Percentiles rank a stretch among this genome's conserved stretches.
phyloP scores from a whole-genome alignment of 2,329 filamentous ascomycete species.

The Escovopsis sp. region DNA sequence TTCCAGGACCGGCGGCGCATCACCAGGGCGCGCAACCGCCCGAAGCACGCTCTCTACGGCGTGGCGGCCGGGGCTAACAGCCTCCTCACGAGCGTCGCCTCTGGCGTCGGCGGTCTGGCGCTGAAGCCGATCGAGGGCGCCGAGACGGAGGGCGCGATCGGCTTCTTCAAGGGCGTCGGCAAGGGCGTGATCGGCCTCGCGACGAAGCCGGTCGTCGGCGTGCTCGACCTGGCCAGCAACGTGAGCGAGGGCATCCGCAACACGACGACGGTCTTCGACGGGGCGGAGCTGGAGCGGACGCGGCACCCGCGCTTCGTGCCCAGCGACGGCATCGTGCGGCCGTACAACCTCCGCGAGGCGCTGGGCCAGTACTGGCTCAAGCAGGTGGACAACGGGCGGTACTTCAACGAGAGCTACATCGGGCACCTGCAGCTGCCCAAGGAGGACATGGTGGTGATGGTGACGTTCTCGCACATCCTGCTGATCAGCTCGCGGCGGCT shows the following conservation, averaged over 20 bases:
- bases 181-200: slow-evolving; percentile 90
- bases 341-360: slow-evolving; percentile 87
- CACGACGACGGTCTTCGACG: slow-evolving; percentile 95
- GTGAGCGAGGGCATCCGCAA: slow-evolving; percentile 96
- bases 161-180: slow-evolving; percentile 94
- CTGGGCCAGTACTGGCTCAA: slow-evolving; percentile 98
- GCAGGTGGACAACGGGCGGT: slow-evolving; percentile 91
- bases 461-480: slow-evolving; percentile 79
- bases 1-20: slow-evolving; percentile 95
- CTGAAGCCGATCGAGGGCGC: slow-evolving; percentile 90
- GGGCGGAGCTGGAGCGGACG: slow-evolving; percentile 83
- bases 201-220: slow-evolving; percentile 91
- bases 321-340: slow-evolving; percentile 81
- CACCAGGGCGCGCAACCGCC: slow-evolving; percentile 79
- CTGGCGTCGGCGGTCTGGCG: slow-evolving; percentile 83
- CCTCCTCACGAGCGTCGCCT: slow-evolving; percentile 81
- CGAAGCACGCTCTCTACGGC: slow-evolving; percentile 93
- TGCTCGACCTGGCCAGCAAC: slow-evolving; percentile 93
- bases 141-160: slow-evolving; percentile 83
- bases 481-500: slow-evolving; percentile 76
- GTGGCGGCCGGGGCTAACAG: slow-evolving; percentile 93
- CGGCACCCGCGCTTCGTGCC: slow-evolving; percentile 88
- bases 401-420: slow-evolving; percentile 95
- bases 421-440: slow-evolving; percentile 84
- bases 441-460: slow-evolving; percentile 78